Percentiles rank a stretch among this genome's conserved stretches.
Conservation (phyloP, 2,329 filamentous ascomycete species). For the Sclerotinia glacialis region DNA sequence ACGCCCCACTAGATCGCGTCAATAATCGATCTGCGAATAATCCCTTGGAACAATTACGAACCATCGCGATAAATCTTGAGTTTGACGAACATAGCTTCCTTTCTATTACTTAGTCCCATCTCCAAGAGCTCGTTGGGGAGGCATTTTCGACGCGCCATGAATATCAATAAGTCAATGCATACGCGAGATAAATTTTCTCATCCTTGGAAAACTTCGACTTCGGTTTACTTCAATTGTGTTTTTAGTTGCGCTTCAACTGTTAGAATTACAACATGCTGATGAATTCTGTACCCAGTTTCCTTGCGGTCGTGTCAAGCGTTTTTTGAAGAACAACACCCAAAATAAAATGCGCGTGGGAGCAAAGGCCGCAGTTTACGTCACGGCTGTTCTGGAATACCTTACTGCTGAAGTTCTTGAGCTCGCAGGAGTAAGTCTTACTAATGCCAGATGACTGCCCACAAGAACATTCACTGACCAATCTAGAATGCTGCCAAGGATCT, state of each 20-base stretch:
- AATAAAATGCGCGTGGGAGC: conserved; percentile 99
- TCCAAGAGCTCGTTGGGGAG: neutral
- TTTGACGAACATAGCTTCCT: neutral
- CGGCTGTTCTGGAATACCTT: conserved; percentile 95
- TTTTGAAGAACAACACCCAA: conserved; percentile 98
- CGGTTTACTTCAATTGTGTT: neutral
- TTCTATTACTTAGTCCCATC: neutral
- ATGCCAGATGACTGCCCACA: conserved; percentile 13
- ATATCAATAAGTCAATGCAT: conserved; percentile 28
- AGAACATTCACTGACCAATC: conserved; percentile 25
- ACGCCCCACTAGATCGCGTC: conserved; percentile 38
- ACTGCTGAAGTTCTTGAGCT: conserved; percentile 97
- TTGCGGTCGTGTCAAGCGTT: conserved; percentile 99
- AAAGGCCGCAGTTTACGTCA: conserved; percentile 97
- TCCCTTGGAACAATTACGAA: conserved; percentile 2
- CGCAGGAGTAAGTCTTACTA: conserved; percentile 67
- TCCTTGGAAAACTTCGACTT: conserved; percentile 8
- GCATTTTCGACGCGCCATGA: conserved; percentile 29
- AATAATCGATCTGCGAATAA: conserved; percentile 24
- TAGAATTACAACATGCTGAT: conserved; percentile 35
- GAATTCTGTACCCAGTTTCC: conserved; percentile 68
- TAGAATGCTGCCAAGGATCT: conserved; percentile 97
- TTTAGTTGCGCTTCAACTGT: neutral
- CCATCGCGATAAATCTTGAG: neutral
- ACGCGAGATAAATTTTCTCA: conserved; percentile 18